A percentile compares a stretch with the other conserved stretches of the same genome.
These are phyloP conservation scores for Phytophthora podocarpi DNA, from an alignment of 352 stramenopile species.

Conservation along the genomic window DNA sequence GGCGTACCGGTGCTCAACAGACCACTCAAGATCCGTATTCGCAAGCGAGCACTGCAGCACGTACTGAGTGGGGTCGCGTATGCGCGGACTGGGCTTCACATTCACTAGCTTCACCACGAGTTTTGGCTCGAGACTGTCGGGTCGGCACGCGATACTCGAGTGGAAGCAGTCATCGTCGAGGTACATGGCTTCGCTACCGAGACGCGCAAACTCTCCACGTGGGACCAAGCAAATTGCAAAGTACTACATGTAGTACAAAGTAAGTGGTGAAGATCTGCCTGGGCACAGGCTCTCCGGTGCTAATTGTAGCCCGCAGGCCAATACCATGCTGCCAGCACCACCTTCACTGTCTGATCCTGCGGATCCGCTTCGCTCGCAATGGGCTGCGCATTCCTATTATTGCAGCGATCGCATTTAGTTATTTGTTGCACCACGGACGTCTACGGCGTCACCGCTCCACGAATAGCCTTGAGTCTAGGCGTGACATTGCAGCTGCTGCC, in stretches of 20 bases:
- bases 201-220: neutral
- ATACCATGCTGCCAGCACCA: neutral
- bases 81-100: slow-evolving; percentile 14
- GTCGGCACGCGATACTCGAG: slow-evolving; percentile 62
- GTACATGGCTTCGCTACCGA: slow-evolving; percentile 14
- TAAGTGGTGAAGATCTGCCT: neutral
- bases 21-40: slow-evolving; percentile 56
- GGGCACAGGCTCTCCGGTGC: neutral
- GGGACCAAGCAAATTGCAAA: slow-evolving; percentile 18
- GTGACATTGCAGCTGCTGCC: no score
- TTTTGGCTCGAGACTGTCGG: slow-evolving; percentile 53
- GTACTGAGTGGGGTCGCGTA: slow-evolving; percentile 40
- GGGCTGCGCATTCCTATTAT: no score
- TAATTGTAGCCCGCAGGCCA: slow-evolving; percentile 16
- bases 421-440: no score
- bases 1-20: slow-evolving; percentile 68
- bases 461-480: no score
- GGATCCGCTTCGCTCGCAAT: slow-evolving; percentile 1
- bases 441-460: no score
- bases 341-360: slow-evolving; percentile 31
- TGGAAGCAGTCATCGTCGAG: slow-evolving; percentile 43
- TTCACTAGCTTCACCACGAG: slow-evolving; percentile 51
- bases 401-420: no score
- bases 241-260: no score
- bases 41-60: slow-evolving; percentile 47